Evolutionary conservation across 164 flowering plant genomes (phyloP).

Genomic region (Kalanchoe fedtschenkoi): DNA sequence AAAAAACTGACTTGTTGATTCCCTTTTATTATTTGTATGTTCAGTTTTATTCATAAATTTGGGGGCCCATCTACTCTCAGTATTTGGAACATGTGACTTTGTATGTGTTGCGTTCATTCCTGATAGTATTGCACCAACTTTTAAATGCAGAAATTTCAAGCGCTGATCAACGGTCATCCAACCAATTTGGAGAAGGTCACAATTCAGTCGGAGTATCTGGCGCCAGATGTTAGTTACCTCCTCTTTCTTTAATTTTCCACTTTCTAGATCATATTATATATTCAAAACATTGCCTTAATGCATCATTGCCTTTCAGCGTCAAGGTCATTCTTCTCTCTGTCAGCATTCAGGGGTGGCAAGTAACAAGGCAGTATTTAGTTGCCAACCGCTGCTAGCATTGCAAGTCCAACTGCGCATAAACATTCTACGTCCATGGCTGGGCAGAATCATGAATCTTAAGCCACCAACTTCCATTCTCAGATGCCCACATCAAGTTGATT

Average conservation of each 20-base stretch:
- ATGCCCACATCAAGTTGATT: neutral
- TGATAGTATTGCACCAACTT: too few species aligned
- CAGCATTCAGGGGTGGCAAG: constrained; percentile 83
- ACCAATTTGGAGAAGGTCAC: neutral
- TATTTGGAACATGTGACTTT: neutral
- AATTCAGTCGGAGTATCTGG: neutral
- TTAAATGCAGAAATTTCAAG: neutral
- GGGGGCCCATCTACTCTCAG: too few species aligned
- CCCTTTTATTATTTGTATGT: too few species aligned
- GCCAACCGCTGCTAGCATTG: neutral
- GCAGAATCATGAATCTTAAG: neutral
- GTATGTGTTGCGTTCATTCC: neutral
- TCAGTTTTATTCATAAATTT: too few species aligned
- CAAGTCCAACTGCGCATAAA: neutral
- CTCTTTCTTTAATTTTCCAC: neutral
- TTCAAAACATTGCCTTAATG: neutral
- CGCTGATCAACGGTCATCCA: neutral
- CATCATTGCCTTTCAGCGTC: constrained; percentile 40
- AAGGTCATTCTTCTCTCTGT: constrained; percentile 87
- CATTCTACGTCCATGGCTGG: neutral
- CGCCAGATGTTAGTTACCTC: neutral
- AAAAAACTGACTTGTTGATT: neutral
- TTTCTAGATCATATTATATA: neutral
- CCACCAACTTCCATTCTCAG: neutral
- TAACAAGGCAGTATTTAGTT: constrained; percentile 11